Evolutionary conservation across 1,284 basidiomycete genomes (phyloP).

Genomic region (Wolfiporia cocos): DNA sequence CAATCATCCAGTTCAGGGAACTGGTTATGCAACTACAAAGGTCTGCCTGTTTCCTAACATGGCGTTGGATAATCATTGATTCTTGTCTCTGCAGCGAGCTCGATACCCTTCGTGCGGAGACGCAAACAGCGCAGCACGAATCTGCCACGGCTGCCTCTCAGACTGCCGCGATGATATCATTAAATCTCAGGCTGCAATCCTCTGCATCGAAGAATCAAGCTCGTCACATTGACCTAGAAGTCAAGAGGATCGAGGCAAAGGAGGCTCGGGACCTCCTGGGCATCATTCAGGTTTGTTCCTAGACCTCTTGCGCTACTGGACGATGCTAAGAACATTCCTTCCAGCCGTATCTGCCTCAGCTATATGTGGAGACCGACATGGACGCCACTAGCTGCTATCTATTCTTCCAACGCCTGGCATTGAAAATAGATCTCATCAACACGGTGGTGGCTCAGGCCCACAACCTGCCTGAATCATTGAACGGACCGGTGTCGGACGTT

Average conservation of each 20-base stretch:
- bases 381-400: conserved; percentile 85
- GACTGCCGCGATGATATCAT: conserved; percentile 80
- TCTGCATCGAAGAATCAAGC: conserved; percentile 86
- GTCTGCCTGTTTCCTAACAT: conserved; percentile 34
- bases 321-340: background rate
- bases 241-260: conserved; percentile 76
- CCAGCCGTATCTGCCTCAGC: conserved; percentile 16
- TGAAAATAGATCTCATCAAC: conserved; percentile 84
- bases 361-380: conserved; percentile 67
- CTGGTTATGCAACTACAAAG: conserved; percentile 78
- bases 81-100: conserved; percentile 56
- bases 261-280: conserved; percentile 75
- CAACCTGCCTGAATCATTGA: conserved; percentile 77
- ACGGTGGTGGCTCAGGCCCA: conserved; percentile 76
- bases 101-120: conserved; percentile 74
- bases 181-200: conserved; percentile 90
- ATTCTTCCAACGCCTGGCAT: conserved; percentile 84
- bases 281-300: conserved; percentile 51
- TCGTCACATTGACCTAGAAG: conserved; percentile 81
- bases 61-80: background rate
- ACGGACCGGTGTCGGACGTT: conserved; percentile 71
- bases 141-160: conserved; percentile 72
- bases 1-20: conserved; percentile 88
- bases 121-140: conserved; percentile 78
- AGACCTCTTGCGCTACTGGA: background rate